Evolutionary conservation across 805 yeast species (phyloP), one percentile per base, ranked within the genome.

Genomic region (Cyberlindnera maritima): DNA sequence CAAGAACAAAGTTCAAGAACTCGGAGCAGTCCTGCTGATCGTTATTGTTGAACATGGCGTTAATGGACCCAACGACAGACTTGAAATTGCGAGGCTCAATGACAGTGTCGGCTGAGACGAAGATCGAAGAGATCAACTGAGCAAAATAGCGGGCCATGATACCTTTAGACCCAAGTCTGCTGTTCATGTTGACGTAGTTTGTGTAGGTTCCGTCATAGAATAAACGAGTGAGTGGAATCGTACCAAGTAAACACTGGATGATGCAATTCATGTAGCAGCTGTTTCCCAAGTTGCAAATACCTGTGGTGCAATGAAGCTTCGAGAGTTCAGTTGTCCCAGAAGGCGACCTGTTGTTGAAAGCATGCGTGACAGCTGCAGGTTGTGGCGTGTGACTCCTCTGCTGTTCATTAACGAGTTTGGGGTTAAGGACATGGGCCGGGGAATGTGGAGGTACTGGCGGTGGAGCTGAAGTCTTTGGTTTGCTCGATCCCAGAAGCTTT

Each of bases 261-360:
- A 86, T 75, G 55, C 96, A 85, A 66, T 91, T 91, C 90, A 91
- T 85, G 65, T 91, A 91, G 64, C 97, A 91, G 0, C 96, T 86
- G 59, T 92, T 92, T 2, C 97, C 96, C 51, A 91, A 69, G 62
- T 91, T 91, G 13, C 74, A 71, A 6, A 91, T 70, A 0, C 98
- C 97, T 0, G 90, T 81, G 17, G 80, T 70, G 43, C 81, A 75
- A 47, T 53, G 59, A 26, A 47, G 46, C 39, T 42, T 46, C 31
- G 39, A 41, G 36, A 36, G 17, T 8, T 48, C 54, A 4, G 25
- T 20, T 11, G 32, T n/a, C 13, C 25, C 38, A 2, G 35, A 8
- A 2, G 43, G 33, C 2, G 34, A 34, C 18, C 15, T 35, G 12
- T 31, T 21, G 32, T 20, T 33, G 15, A 25, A 32, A 11, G 38